Percentiles rank a stretch among this genome's conserved stretches.
These are phyloP conservation scores for Penicillium lividum DNA, from an alignment of 495 filamentous ascomycete genomes.

Conservation along the genomic window DNA sequence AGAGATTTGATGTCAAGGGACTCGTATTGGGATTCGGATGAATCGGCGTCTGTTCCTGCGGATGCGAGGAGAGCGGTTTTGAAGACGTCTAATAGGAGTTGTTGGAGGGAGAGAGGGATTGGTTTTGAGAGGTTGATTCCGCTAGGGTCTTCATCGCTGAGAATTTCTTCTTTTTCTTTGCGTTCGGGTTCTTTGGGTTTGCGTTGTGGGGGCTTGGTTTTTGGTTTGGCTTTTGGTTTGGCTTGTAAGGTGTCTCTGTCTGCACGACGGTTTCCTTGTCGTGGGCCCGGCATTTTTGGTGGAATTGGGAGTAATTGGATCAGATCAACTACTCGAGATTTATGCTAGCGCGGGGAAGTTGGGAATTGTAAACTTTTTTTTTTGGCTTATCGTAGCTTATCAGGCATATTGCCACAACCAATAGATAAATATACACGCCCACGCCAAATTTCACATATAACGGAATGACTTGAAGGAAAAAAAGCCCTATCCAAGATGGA, in stretches of 20 bases:
- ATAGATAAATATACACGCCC: slow-evolving; percentile 12
- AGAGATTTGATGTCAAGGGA: slow-evolving; percentile 48
- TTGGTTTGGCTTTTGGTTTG: slow-evolving; percentile 9
- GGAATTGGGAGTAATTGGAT: neutral
- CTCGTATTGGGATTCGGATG: slow-evolving; percentile 14
- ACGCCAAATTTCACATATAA: slow-evolving; percentile 12
- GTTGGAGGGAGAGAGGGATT: slow-evolving; percentile 60
- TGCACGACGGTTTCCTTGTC: slow-evolving; percentile 16
- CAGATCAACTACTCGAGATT: neutral
- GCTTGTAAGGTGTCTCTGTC: slow-evolving; percentile 2
- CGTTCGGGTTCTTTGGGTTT: slow-evolving; percentile 19
- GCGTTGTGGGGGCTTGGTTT: slow-evolving; percentile 11
- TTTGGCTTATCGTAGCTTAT: slow-evolving; percentile 25
- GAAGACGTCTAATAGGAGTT: slow-evolving; percentile 78
- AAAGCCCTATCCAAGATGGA: slow-evolving; percentile 23
- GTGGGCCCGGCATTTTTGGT: slow-evolving; percentile 8
- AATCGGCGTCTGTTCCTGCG: neutral
- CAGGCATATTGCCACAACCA: slow-evolving; percentile 22
- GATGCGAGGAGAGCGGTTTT: slow-evolving; percentile 52
- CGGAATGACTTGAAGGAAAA: slow-evolving; percentile 21
- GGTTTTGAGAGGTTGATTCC: slow-evolving; percentile 31
- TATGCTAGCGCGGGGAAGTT: slow-evolving; percentile 6
- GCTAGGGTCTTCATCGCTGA: slow-evolving; percentile 12
- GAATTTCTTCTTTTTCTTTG: slow-evolving; percentile 11
- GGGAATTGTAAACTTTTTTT: slow-evolving; percentile 9